phyloP scores from a whole-genome alignment of 2,329 filamentous ascomycete genomes.

The Monilinia fructigena region DNA sequence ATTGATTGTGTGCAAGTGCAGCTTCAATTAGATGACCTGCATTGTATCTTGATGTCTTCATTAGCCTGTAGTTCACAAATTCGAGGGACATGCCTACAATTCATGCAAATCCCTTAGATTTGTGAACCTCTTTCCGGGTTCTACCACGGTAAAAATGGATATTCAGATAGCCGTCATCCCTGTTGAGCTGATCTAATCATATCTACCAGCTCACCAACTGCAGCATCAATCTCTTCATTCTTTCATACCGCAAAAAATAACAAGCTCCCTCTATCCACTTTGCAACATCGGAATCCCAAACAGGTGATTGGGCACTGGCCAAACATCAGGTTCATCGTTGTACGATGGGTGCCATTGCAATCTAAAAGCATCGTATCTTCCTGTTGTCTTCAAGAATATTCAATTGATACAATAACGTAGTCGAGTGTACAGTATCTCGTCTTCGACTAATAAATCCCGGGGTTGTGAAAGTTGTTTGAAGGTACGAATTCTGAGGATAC shows the following conservation, averaged over 20 bases:
- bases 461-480: constrained; percentile 39
- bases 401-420: constrained; percentile 53
- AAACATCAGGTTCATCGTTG: constrained; percentile 48
- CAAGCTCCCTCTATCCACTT: constrained; percentile 65
- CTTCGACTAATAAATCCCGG: constrained; percentile 42
- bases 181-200: constrained; percentile 59
- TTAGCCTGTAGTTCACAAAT: constrained; percentile 8
- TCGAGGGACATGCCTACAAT: constrained; percentile 44
- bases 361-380: constrained; percentile 58
- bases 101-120: constrained; percentile 63
- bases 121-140: constrained; percentile 54
- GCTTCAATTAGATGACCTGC: constrained; percentile 62
- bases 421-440: constrained; percentile 45
- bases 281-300: constrained; percentile 60
- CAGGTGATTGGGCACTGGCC: constrained; percentile 57
- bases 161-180: constrained; percentile 61
- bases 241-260: constrained; percentile 51
- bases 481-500: constrained; percentile 46
- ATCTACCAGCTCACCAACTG: constrained; percentile 55
- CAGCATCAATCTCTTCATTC: constrained; percentile 47
- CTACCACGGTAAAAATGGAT: constrained; percentile 61
- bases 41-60: constrained; percentile 49
- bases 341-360: constrained; percentile 57
- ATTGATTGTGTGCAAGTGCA: constrained; percentile 54
- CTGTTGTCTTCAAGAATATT: constrained; percentile 53